Percentiles rank a stretch among this genome's conserved stretches.
phyloP scores from a whole-genome alignment of 805 yeast genomes.

The Hermanozyma aechmeae region DNA sequence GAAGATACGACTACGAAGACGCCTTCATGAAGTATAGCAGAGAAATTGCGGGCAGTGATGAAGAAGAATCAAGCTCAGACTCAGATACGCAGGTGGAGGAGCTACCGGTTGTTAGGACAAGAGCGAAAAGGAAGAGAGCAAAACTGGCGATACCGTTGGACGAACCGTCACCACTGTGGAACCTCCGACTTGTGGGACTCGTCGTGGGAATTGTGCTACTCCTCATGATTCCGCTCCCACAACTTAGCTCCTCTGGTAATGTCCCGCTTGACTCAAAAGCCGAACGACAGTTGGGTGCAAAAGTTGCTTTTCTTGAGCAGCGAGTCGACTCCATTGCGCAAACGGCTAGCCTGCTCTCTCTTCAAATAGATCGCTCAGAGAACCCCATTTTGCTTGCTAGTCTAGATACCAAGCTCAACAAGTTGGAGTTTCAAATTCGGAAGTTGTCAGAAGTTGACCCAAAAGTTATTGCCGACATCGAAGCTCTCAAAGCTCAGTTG shows the following conservation, averaged over 20 bases:
- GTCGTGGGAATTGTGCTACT: conserved; percentile 1
- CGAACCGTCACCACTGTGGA: background rate
- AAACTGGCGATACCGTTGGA: background rate
- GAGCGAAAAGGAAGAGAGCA: background rate
- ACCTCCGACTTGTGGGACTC: conserved; percentile 2
- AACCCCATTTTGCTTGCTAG: too few relatives aligned
- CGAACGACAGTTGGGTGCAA: too few relatives aligned
- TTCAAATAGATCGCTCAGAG: too few relatives aligned
- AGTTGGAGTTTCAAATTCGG: too few relatives aligned
- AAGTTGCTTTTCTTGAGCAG: too few relatives aligned
- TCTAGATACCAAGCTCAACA: too few relatives aligned
- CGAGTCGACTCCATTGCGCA: too few relatives aligned
- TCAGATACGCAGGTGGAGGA: conserved; percentile 6
- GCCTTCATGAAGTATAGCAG: background rate
- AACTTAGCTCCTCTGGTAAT: background rate
- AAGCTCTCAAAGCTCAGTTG: too few relatives aligned
- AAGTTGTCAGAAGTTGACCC: too few relatives aligned
- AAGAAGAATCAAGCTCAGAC: conserved; percentile 5
- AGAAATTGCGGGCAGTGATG: conserved; percentile 5
- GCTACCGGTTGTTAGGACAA: too few relatives aligned
- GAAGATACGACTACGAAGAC: conserved; percentile 1
- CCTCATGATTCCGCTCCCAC: background rate
- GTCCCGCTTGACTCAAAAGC: conserved; percentile 2
- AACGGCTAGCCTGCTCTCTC: too few relatives aligned
- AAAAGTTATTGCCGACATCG: too few relatives aligned